phyloP scores from a whole-genome alignment of 2,329 filamentous ascomycete genomes.

The Alternaria ethzedia region DNA sequence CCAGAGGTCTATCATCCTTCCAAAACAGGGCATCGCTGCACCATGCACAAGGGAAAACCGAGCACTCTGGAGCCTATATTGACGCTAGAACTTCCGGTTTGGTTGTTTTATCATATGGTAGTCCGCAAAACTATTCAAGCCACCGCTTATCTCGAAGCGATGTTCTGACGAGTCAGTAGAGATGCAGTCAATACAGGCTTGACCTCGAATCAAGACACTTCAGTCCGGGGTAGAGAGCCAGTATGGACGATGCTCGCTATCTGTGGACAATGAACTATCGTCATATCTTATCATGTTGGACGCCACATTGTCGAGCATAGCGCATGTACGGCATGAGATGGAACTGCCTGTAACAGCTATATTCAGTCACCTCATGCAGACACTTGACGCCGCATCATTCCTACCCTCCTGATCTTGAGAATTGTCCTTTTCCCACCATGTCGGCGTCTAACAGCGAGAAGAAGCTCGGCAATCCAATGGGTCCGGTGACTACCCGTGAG shows the following conservation, averaged over 20 bases:
- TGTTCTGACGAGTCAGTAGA: background rate
- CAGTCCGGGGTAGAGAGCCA: background rate
- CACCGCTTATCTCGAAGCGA: background rate
- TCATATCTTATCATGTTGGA: background rate
- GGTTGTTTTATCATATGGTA: background rate
- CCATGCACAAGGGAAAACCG: background rate
- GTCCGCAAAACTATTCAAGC: background rate
- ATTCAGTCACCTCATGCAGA: background rate
- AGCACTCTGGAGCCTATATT: background rate
- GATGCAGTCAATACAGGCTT: background rate
- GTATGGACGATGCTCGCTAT: background rate
- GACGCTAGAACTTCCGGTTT: background rate
- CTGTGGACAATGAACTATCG: background rate
- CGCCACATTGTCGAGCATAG: background rate
- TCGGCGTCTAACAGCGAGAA: background rate
- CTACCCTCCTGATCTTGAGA: background rate
- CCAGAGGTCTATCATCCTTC: background rate
- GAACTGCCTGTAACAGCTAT: background rate
- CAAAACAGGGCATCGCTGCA: background rate
- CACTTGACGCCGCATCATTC: background rate
- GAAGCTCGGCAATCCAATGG: background rate
- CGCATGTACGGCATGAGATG: background rate
- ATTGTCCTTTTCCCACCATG: background rate
- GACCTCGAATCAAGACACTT: background rate
- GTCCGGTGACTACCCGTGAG: constrained; percentile 41